These are phyloP conservation scores for Tuber magnatum DNA, from an alignment of 495 filamentous ascomycete genomes.

Conservation along the genomic window DNA sequence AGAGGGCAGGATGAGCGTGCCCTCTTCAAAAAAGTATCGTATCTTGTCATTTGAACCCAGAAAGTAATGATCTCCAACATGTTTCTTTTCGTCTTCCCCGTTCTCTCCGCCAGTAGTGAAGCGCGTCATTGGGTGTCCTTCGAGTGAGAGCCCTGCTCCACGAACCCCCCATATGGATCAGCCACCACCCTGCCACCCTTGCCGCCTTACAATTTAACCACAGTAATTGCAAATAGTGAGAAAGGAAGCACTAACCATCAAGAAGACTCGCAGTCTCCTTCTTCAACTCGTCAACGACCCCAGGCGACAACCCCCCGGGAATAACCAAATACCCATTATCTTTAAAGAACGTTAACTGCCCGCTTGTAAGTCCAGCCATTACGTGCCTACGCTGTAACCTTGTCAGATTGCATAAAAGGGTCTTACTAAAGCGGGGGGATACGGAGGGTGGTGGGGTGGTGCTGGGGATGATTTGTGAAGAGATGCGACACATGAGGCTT, in stretches of 20 bases:
- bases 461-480: background rate
- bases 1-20: slow-evolving; percentile 40
- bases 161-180: background rate
- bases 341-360: slow-evolving; percentile 65
- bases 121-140: slow-evolving; percentile 79
- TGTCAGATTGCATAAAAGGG: background rate
- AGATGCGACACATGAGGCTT: background rate
- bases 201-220: background rate
- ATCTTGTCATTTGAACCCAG: slow-evolving; percentile 80
- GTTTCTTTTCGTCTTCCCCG: slow-evolving; percentile 47
- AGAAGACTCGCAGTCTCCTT: slow-evolving; percentile 67
- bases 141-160: slow-evolving; percentile 55
- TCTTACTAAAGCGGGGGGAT: background rate
- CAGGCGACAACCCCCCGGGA: slow-evolving; percentile 61
- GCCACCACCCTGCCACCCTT: background rate
- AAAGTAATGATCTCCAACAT: slow-evolving; percentile 96
- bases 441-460: background rate
- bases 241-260: slow-evolving; percentile 39
- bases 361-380: slow-evolving; percentile 54
- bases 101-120: slow-evolving; percentile 74
- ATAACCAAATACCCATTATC: slow-evolving; percentile 86
- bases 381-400: background rate
- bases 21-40: slow-evolving; percentile 94
- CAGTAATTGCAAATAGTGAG: background rate
- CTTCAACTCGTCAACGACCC: slow-evolving; percentile 62